Base-by-base conservation (phyloP, 495 filamentous ascomycete species). In the Hypomontagnella monticulosa region DNA sequence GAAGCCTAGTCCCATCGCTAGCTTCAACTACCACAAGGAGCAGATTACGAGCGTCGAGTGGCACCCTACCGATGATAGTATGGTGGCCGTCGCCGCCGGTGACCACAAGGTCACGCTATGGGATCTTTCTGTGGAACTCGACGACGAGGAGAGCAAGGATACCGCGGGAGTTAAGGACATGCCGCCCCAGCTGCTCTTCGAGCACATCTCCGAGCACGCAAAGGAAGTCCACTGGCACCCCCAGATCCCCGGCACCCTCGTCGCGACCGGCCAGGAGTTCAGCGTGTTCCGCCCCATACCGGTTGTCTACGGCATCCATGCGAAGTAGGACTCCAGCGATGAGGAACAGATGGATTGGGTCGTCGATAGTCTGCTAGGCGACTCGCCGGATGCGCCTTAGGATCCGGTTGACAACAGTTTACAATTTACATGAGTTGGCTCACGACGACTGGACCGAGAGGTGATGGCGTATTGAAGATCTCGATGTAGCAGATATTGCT, bases 151-250 rank as follows among this genome's bases (percentile, higher is more conserved):
- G 83, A 92, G 89, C 71, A 91, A 85, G 77, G 91, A 94, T 63
- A 93, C 93, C 4, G 93, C 88, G 3, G 94, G 89, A 20, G 87
- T 94, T 40, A 85, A 89, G 54, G 95, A 95, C 60, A 92, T 99
- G 64, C 95, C 95, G 52, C 93, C 95, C 32, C 95, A 98, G 73
- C 76, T 99, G 68, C 78, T 99, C 63, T 99, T 99, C 79, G 91
- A 97, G 67, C 95, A 99, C 79, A 97, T 96, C 72, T 92, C 94
- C 81, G 92, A 95, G 66, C 84, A 88, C 67, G 92, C 93, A 51
- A 98, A 97, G 84, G 95, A 99, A 76, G 77, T 90, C 48, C 95
- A 98, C 78, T 99, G 95, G 93, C 95, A 99, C 76, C 89, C 89
- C 16, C 95, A 99, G 79, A 97, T 97, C 73, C 93, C 93, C 0